Percentiles rank a stretch among this genome's conserved stretches.
Conservation (phyloP, 495 filamentous ascomycete genomes). For the Tetracladium marchalianum region DNA sequence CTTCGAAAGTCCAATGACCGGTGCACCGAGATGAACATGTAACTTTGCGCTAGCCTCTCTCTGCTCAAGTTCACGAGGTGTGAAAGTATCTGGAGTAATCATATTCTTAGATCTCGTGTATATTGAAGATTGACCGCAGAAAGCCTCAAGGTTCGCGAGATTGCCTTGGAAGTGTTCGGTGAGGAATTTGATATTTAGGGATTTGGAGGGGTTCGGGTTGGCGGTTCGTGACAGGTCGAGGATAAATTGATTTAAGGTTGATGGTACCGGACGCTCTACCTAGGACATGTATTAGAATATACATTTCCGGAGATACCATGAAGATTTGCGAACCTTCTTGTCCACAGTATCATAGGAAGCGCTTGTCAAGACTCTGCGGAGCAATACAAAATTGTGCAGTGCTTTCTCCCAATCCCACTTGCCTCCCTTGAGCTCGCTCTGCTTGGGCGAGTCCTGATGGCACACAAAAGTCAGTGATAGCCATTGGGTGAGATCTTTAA, state of each 20-base stretch:
- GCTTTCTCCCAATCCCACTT: slow-evolving; percentile 39
- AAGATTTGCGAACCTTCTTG: neutral
- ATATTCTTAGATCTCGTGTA: slow-evolving; percentile 31
- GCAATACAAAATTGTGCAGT: slow-evolving; percentile 35
- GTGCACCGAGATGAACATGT: slow-evolving; percentile 49
- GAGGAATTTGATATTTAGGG: slow-evolving; percentile 22
- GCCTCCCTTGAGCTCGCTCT: neutral
- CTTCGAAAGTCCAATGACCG: slow-evolving; percentile 24
- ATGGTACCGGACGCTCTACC: neutral
- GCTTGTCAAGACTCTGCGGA: slow-evolving; percentile 32
- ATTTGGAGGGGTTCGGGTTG: neutral
- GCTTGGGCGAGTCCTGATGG: neutral
- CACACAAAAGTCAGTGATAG: neutral
- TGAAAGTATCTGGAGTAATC: neutral
- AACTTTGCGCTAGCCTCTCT: slow-evolving; percentile 52
- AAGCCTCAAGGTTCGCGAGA: slow-evolving; percentile 30
- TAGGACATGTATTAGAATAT: neutral
- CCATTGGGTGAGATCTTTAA: neutral
- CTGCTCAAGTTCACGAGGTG: slow-evolving; percentile 14
- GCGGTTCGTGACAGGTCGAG: neutral
- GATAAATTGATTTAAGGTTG: neutral
- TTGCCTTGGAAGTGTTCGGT: slow-evolving; percentile 18
- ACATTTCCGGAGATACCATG: neutral
- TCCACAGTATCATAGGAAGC: neutral
- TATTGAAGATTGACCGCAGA: slow-evolving; percentile 42